Evolutionary conservation across 768 basidiomycete species (phyloP), one percentile per base, ranked within the genome.

Genomic region (Lepiota subincarnata): DNA sequence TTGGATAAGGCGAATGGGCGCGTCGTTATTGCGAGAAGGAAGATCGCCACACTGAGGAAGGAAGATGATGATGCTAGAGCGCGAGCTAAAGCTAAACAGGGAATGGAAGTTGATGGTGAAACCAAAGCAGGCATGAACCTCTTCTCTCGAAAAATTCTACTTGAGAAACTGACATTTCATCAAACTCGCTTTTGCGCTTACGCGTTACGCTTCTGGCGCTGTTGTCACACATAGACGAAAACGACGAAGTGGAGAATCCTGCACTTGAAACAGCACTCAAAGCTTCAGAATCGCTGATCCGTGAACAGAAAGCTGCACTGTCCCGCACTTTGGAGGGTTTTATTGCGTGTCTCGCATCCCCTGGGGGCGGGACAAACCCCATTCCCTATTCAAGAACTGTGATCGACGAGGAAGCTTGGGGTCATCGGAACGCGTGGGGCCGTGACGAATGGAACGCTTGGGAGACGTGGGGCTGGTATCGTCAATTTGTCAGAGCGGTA

Each of bases 381-480:
- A 83, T 79, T 55, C 71, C 77, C 2, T 69, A 76, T 50, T 71
- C 82, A 1, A 72, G 75, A 16, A 72, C 71, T 19, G 81, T 91
- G 35, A 78, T 93, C 24, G 75, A 76, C 3, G 82, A 84, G 59
- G 72, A 77, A 4, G 79, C 82, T 0, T 93, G 91, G 92, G 75
- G 82, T 31, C 80, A 80, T 39, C 84, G 89, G 19, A 74, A 73
- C 1, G 77, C 72, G 26, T 92, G 90, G 90, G 75, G 74, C 18
- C 76, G 80, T 35, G 80, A 83, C 22, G 85, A 88, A 50, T 95
- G 92, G 92, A 79, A 80, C 62, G 75, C 80, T 1, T 93, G 90
- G 91, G 85, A 89, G 70, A 89, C 86, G 0, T 92, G 89, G 87
- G 85, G 88, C 1, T 95, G 92, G 92, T 94, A 89, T 60, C 75